phyloP scores from a whole-genome alignment of 192 early-diverging fungal species.

The Coemansia sp. region DNA sequence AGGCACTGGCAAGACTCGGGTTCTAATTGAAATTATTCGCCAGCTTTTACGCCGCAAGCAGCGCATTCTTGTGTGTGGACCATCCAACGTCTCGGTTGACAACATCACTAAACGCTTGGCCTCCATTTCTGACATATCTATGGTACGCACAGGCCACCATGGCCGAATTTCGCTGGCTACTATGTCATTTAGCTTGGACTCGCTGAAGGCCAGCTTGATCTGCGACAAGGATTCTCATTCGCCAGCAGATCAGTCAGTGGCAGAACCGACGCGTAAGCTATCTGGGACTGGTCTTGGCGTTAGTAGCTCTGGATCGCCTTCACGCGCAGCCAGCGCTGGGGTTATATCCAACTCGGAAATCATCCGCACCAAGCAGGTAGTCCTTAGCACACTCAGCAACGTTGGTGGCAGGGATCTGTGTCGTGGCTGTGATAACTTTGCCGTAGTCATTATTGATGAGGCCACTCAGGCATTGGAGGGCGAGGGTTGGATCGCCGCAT shows the following conservation, averaged over 20 bases:
- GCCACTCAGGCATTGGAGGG: slow-evolving; percentile 80
- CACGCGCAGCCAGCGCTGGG: too few relatives aligned
- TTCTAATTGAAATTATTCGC: slow-evolving; percentile 81
- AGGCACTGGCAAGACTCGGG: slow-evolving; percentile 90
- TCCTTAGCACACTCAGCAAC: slow-evolving; percentile 79
- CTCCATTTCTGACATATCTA: slow-evolving; percentile 53
- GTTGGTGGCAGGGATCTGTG: slow-evolving; percentile 45
- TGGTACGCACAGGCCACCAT: slow-evolving; percentile 62
- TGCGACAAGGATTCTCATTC: background rate
- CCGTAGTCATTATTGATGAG: slow-evolving; percentile 88
- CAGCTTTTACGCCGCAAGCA: slow-evolving; percentile 64
- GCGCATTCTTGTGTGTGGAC: slow-evolving; percentile 83
- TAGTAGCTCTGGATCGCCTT: too few relatives aligned
- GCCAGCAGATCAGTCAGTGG: too few relatives aligned
- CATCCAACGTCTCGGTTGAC: slow-evolving; percentile 87
- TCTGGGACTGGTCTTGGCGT: too few relatives aligned
- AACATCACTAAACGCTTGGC: slow-evolving; percentile 82
- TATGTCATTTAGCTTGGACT: slow-evolving; percentile 81
- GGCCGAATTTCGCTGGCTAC: too few relatives aligned
- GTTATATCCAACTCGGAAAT: slow-evolving; percentile 18
- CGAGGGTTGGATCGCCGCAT: slow-evolving; percentile 89
- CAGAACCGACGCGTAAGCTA: too few relatives aligned
- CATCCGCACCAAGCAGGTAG: slow-evolving; percentile 63
- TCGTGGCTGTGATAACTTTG: slow-evolving; percentile 62
- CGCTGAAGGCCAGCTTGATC: slow-evolving; percentile 22